Conservation (phyloP, 345 rosid genomes). For the Citrus sinensis region DVS_A1.0 CM039163.1:46301001-46301500, state of each 20-base stretch:
- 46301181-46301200: neutral
- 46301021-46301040: neutral
- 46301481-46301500: neutral
- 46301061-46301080: too few relatives aligned
- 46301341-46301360: neutral
- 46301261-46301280: neutral
- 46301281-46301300: neutral
- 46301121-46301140: neutral
- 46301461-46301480: neutral
- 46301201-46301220: neutral
- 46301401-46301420: neutral
- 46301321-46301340: neutral
- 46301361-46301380: constrained; percentile 7
- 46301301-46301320: neutral
- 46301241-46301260: neutral
- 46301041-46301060: neutral
- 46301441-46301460: constrained; percentile 5
- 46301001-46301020: constrained; percentile 4
- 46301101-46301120: neutral
- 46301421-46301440: neutral
- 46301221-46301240: neutral
- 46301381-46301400: neutral
- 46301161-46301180: neutral
- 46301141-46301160: neutral
- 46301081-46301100: neutral